Evolutionary conservation across 2,329 filamentous ascomycete genomes (phyloP).

Genomic region (Aspergillus persii): DNA sequence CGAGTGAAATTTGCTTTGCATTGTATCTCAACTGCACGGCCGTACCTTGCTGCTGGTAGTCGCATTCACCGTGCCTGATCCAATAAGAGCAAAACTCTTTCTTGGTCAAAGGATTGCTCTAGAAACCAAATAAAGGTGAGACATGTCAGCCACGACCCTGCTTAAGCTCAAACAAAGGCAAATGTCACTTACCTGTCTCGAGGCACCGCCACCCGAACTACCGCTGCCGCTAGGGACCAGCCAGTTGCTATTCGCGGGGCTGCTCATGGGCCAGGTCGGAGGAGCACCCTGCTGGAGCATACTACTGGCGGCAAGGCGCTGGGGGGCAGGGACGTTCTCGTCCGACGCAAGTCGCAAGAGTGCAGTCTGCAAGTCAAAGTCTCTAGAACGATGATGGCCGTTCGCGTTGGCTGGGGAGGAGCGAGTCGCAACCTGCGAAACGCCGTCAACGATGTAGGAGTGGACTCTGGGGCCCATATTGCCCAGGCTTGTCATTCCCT

Average conservation of each 20-base stretch:
- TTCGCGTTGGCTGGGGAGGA: conserved; percentile 4
- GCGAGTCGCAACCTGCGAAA: conserved; percentile 3
- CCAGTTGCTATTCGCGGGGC: conserved; percentile 13
- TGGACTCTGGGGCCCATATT: conserved; percentile 30
- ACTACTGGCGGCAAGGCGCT: conserved; percentile 22
- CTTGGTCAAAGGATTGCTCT: conserved; percentile 32
- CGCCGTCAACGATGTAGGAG: conserved; percentile 35
- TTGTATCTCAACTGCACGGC: background rate
- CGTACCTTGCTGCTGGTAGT: conserved; percentile 71
- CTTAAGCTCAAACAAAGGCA: background rate
- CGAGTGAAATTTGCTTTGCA: background rate
- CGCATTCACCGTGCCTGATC: conserved; percentile 81
- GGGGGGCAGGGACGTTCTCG: conserved; percentile 15
- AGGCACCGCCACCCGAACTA: conserved; percentile 8
- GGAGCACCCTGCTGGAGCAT: conserved; percentile 20
- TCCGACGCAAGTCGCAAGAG: conserved; percentile 23
- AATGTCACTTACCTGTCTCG: conserved; percentile 20
- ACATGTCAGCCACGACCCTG: background rate
- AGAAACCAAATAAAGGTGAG: background rate
- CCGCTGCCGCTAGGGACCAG: conserved; percentile 15
- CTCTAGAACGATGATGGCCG: conserved; percentile 11
- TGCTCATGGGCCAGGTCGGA: conserved; percentile 17
- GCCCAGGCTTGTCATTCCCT: conserved; percentile 45
- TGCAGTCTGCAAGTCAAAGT: conserved; percentile 19
- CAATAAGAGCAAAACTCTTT: conserved; percentile 88